phyloP scores from a whole-genome alignment of 352 stramenopile species.

The Phytophthora cactorum region DNA sequence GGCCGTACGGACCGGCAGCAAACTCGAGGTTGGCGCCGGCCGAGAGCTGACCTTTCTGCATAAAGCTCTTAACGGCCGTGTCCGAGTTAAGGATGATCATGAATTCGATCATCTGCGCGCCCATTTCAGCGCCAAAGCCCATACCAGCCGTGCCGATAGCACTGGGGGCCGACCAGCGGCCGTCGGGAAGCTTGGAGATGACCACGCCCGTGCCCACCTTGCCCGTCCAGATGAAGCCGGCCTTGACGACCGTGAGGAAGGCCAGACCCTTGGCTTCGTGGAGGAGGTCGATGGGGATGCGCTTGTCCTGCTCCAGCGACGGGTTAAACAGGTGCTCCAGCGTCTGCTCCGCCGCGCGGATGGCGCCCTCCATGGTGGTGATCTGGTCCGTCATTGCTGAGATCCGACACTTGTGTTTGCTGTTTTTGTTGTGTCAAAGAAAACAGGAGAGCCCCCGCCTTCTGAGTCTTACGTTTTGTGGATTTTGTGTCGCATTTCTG shows the following conservation, averaged over 20 bases:
- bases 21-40: conserved; percentile 85
- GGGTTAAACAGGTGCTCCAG: conserved; percentile 93
- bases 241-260: conserved; percentile 94
- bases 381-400: conserved; percentile 72
- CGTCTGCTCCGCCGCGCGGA: conserved; percentile 89
- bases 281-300: conserved; percentile 91
- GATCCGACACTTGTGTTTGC: conserved; percentile 10
- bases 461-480: conserved; percentile 19
- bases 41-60: conserved; percentile 86
- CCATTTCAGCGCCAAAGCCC: conserved; percentile 81
- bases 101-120: conserved; percentile 87
- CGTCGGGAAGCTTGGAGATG: conserved; percentile 93
- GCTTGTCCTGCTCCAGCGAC: conserved; percentile 84
- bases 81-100: conserved; percentile 95
- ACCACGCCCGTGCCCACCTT: conserved; percentile 93
- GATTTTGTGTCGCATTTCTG: conserved; percentile 33
- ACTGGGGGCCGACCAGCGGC: conserved; percentile 95
- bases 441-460: background rate
- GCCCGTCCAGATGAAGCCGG: conserved; percentile 86
- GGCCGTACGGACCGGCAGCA: conserved; percentile 79
- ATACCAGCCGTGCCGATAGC: conserved; percentile 94
- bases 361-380: conserved; percentile 91
- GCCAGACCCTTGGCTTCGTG: conserved; percentile 90
- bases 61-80: conserved; percentile 91
- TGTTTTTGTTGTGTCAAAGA: conserved; percentile 16